These are phyloP conservation scores for Globisporangium middletonii DNA, from an alignment of 352 stramenopile genomes.

Conservation along the genomic window DNA sequence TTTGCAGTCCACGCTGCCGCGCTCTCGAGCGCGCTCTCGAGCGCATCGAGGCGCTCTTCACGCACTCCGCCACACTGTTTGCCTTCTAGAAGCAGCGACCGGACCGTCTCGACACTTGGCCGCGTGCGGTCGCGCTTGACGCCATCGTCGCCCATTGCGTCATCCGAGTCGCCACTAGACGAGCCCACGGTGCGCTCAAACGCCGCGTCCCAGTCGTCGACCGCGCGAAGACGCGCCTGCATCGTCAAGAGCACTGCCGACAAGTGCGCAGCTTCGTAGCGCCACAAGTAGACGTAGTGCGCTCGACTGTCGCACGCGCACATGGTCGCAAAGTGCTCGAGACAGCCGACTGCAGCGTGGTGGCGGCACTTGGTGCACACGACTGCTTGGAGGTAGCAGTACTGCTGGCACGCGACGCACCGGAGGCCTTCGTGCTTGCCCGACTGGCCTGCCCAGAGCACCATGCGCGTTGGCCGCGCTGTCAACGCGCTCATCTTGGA, in stretches of 20 bases:
- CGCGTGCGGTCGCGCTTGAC: no score
- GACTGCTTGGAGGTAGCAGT: slow-evolving; percentile 81
- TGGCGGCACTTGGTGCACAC: slow-evolving; percentile 70
- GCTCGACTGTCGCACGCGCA: slow-evolving; percentile 57
- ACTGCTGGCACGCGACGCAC: slow-evolving; percentile 75
- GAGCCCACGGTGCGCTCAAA: slow-evolving; percentile 20
- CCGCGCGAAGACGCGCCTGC: slow-evolving; percentile 21
- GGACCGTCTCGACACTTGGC: slow-evolving; percentile 17
- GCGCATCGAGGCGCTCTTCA: slow-evolving; percentile 19
- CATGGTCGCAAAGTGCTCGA: slow-evolving; percentile 71
- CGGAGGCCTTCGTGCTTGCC: slow-evolving; percentile 72
- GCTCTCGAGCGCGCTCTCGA: slow-evolving; percentile 20
- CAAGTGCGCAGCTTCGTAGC: slow-evolving; percentile 38
- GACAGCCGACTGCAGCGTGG: slow-evolving; percentile 54
- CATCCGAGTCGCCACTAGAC: slow-evolving; percentile 4
- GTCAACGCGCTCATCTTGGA: slow-evolving; percentile 17
- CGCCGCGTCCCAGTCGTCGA: slow-evolving; percentile 36
- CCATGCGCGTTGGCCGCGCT: slow-evolving; percentile 57
- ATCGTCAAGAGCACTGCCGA: slow-evolving; percentile 30
- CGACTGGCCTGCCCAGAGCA: slow-evolving; percentile 75
- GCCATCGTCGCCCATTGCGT: no score
- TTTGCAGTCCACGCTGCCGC: slow-evolving; percentile 21
- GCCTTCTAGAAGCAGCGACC: slow-evolving; percentile 23
- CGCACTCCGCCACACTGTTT: slow-evolving; percentile 21
- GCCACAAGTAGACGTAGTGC: slow-evolving; percentile 60